Base-by-base conservation (phyloP, 2,329 filamentous ascomycete genomes). In the Triangularia verruculosa region DNA sequence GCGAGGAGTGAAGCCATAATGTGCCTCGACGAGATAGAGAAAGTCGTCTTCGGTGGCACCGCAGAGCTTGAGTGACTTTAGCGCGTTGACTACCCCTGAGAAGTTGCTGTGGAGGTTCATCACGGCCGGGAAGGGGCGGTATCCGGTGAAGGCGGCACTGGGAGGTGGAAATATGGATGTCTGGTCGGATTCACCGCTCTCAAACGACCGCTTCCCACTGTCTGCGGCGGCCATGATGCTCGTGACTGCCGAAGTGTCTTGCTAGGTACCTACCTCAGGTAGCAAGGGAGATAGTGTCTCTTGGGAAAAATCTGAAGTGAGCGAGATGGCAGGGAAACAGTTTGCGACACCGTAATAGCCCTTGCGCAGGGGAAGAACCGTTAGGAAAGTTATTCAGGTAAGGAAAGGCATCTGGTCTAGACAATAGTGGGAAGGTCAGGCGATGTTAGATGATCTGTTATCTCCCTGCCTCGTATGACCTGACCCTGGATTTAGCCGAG, bases 1-100 rank as follows among this genome's bases (percentile, higher is more conserved):
- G 3, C 66, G 25, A 0, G 61, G 24, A 7, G 64, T 66, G 27
- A 55, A 62, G 4, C 66, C 64, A 20, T 56, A 24, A 28, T 64
- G 64, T 7, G 34, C 11, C 12, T 67, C 64, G 59, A 66, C 64
- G n/a, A 64, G 39, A 32, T 67, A 66, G 20, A 67, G 32, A 12
- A 62, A 55, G 30, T 64, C 55, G 34, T 47, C 32, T 28, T 52
- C 28, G 39, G 17, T 61, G 13, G 63, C 39, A 39, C 66, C 66
- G 61, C 64, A 67, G 25, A 67, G 61, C 13, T 62, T 63, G 56
- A 32, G 20, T 15, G n/a, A 61, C 17, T 39, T 66, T 3, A 67
- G 27, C 3, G 63, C 55, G 27, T n/a, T 57, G 13, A 64, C 2
- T 8, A 56, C 15, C 3, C 47, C 51, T 11, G 56, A 43, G 51